Evolutionary conservation across 257 asterid species (phyloP).

Genomic region (Scutellaria minor): DNA sequence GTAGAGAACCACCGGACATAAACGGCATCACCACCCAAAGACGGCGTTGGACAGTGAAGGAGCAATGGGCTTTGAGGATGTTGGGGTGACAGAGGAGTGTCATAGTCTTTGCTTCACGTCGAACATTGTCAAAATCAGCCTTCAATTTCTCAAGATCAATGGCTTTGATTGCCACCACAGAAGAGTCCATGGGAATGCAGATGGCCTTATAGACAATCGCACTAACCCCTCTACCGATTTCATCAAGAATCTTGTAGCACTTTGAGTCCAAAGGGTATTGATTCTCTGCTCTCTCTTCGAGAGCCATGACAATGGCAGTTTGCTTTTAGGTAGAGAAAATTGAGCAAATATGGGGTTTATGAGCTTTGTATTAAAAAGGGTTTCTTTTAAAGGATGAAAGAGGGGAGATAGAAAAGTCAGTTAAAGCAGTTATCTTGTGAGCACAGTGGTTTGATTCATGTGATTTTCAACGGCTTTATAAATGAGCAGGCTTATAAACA

Average conservation of each 20-base stretch:
- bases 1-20: conserved; percentile 84
- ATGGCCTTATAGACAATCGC: conserved; percentile 80
- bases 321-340: too few relatives aligned
- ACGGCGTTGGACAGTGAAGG: conserved; percentile 63
- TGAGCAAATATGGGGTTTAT: too few relatives aligned
- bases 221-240: conserved; percentile 75
- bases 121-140: conserved; percentile 59
- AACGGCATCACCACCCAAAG: conserved; percentile 96
- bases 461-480: conserved; percentile 38
- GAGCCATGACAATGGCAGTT: conserved; percentile 24
- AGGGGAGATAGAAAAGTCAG: conserved; percentile 26
- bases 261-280: conserved; percentile 42
- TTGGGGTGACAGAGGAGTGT: conserved; percentile 78
- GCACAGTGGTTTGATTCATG: conserved; percentile 36
- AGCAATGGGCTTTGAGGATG: conserved; percentile 80
- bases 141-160: conserved; percentile 72
- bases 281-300: conserved; percentile 26
- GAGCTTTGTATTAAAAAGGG: neutral
- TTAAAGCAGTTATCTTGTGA: conserved; percentile 44
- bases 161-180: conserved; percentile 75
- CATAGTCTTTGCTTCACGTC: conserved; percentile 77
- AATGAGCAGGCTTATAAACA: neutral
- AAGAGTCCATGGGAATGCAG: conserved; percentile 58
- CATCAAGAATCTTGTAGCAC: conserved; percentile 53
- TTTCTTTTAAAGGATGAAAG: conserved; percentile 3